A percentile compares a stretch with the other conserved stretches of the same genome.
Evolutionary conservation across 768 basidiomycete genomes (phyloP).

Genomic region (Agaricus sinodeliciosus): DNA sequence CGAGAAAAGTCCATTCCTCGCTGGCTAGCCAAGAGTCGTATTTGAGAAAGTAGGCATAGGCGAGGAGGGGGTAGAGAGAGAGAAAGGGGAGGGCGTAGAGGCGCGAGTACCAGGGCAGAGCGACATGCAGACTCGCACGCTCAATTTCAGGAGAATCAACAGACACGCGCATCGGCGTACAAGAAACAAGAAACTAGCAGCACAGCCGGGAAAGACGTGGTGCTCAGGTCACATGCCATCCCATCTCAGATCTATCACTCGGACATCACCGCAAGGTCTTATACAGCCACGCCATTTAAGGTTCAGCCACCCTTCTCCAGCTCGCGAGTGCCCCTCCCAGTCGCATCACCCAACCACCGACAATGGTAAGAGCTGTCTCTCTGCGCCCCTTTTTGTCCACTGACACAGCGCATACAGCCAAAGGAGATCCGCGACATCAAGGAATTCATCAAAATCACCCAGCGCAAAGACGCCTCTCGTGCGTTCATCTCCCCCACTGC

Average conservation of each 20-base stretch:
- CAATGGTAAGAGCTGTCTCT: conserved; percentile 30
- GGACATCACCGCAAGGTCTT: conserved; percentile 13
- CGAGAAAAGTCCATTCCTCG: conserved; percentile 98
- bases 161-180: conserved; percentile 21
- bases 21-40: conserved; percentile 89
- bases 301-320: conserved; percentile 26
- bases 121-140: conserved; percentile 57
- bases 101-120: conserved; percentile 63
- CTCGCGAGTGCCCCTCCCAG: not conserved
- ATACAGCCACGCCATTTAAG: conserved; percentile 23
- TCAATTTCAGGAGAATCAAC: conserved; percentile 66
- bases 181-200: not conserved
- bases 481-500: conserved; percentile 28
- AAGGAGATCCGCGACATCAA: conserved; percentile 99
- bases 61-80: conserved; percentile 74
- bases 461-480: conserved; percentile 97
- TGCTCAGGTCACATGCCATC: not conserved
- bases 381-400: conserved; percentile 6
- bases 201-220: not conserved
- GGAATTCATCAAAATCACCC: conserved; percentile 94
- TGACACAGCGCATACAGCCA: conserved; percentile 47
- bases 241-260: conserved; percentile 1
- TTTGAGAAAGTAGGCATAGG: conserved; percentile 86
- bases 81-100: conserved; percentile 75
- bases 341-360: conserved; percentile 27